phyloP scores from a whole-genome alignment of 2,329 filamentous ascomycete genomes.

The Apiospora hydei region DNA sequence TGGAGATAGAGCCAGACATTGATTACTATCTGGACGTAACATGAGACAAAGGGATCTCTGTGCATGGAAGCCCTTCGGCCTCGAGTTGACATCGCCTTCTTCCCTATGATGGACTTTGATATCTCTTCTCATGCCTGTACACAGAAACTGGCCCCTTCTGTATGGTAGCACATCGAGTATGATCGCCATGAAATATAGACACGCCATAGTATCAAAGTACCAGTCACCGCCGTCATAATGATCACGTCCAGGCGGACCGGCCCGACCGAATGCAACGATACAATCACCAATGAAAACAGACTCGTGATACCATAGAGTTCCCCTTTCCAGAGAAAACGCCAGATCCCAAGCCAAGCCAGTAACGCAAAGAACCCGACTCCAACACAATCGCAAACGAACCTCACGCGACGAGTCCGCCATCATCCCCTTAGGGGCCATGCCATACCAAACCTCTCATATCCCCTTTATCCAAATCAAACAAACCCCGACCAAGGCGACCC shows the following conservation, averaged over 20 bases:
- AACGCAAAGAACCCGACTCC: background rate
- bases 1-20: no score
- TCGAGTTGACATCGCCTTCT: no score
- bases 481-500: slow-evolving; percentile 57
- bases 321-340: background rate
- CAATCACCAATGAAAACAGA: background rate
- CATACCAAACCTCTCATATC: background rate
- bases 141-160: background rate
- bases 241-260: background rate
- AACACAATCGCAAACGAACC: no score
- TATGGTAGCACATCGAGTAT: background rate
- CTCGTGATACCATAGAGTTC: background rate
- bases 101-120: no score
- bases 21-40: no score
- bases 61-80: no score
- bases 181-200: background rate
- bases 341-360: background rate
- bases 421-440: background rate
- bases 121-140: no score
- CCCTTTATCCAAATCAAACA: background rate
- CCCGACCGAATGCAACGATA: background rate
- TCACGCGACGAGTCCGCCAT: background rate
- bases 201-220: no score
- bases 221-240: background rate
- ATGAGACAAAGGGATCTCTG: no score